Evolutionary conservation across 2,329 filamentous ascomycete genomes (phyloP).

Genomic region (Fusarium sororula): DNA sequence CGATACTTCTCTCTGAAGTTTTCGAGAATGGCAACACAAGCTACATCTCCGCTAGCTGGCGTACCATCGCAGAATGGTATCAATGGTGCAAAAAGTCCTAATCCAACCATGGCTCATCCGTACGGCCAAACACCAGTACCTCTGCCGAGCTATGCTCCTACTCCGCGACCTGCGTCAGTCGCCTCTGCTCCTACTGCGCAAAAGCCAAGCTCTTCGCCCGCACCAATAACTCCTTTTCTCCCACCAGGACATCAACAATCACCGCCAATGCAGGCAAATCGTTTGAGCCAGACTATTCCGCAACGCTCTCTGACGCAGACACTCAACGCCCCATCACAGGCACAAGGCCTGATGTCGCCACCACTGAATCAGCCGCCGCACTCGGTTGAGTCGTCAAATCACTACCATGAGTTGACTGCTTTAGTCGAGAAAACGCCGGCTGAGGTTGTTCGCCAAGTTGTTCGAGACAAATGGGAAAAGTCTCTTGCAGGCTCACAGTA

Average conservation of each 20-base stretch:
- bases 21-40: conserved; percentile 17
- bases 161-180: no score
- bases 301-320: not conserved
- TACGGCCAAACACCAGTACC: conserved; percentile 14
- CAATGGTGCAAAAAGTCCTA: conserved; percentile 11
- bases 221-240: not conserved
- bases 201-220: not conserved
- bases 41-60: not conserved
- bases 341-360: not conserved
- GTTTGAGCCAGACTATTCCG: not conserved
- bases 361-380: not conserved
- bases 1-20: conserved; percentile 3
- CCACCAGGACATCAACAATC: conserved; percentile 13
- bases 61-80: conserved; percentile 3
- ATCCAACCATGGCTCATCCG: not conserved
- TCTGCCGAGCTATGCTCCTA: conserved; percentile 9
- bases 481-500: conserved; percentile 61
- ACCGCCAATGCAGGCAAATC: conserved; percentile 7
- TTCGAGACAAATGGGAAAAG: conserved; percentile 63
- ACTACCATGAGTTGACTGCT: conserved; percentile 37
- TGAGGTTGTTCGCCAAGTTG: conserved; percentile 56
- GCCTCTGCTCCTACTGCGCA: not conserved
- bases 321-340: not conserved
- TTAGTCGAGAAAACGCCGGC: conserved; percentile 53
- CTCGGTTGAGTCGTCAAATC: conserved; percentile 41